These are phyloP conservation scores for Dactylorhiza incarnata DNA, from an alignment of 106 monocot genomes.

Conservation along the genomic window DNA sequence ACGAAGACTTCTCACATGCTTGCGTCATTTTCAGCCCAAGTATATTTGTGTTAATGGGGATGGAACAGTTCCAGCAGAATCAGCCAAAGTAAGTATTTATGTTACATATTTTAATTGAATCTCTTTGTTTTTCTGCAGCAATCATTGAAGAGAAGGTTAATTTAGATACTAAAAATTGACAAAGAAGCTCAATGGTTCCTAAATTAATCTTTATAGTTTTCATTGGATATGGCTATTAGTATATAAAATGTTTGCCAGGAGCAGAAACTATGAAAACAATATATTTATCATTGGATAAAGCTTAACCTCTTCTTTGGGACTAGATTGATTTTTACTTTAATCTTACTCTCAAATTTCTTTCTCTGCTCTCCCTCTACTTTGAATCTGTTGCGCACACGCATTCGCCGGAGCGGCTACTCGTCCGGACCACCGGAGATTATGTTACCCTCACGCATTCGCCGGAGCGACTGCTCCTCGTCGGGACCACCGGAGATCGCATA, in stretches of 20 bases:
- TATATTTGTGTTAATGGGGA: conserved; percentile 83
- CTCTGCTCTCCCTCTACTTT: too few relatives aligned
- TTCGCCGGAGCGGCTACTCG: too few relatives aligned
- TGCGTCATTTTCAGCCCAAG: conserved; percentile 28
- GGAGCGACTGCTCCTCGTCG: too few relatives aligned
- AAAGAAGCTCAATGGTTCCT: conserved; percentile 1
- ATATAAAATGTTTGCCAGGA: background rate
- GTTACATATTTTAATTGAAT: background rate
- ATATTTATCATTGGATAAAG: background rate
- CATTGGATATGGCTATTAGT: background rate
- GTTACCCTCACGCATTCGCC: too few relatives aligned
- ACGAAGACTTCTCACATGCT: too few relatives aligned
- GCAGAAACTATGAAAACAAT: background rate
- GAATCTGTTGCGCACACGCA: too few relatives aligned
- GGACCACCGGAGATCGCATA: too few relatives aligned
- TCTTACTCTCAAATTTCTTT: too few relatives aligned
- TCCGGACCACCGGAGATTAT: too few relatives aligned
- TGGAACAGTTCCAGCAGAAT: conserved; percentile 87
- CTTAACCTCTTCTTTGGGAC: too few relatives aligned
- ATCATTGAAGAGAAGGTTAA: background rate
- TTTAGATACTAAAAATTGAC: background rate
- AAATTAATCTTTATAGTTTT: background rate
- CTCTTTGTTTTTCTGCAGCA: background rate
- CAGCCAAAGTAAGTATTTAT: conserved; percentile 61
- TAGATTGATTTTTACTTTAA: too few relatives aligned